Evolutionary conservation across 208 protist species (phyloP).

Genomic region (Acanthamoeba polyphaga): DNA sequence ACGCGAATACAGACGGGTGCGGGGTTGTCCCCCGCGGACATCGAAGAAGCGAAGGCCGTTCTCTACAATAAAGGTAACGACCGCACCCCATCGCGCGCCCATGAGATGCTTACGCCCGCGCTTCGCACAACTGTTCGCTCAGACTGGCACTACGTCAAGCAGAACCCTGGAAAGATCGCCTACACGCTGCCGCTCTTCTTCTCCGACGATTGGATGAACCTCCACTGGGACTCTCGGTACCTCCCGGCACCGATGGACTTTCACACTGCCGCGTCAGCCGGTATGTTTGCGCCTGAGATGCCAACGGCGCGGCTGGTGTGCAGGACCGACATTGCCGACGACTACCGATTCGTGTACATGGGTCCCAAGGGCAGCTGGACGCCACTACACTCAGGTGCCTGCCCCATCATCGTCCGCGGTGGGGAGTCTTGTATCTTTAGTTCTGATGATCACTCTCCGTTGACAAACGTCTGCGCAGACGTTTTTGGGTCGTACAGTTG

Average conservation of each 20-base stretch:
- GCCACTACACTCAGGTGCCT: not conserved
- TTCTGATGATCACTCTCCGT: not conserved
- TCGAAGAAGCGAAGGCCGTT: not conserved
- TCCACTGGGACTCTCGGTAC: constrained; percentile 56
- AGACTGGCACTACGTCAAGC: constrained; percentile 70
- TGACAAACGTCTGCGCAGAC: not conserved
- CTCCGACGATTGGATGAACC: constrained; percentile 71
- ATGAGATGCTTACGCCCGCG: not conserved
- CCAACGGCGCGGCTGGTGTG: not conserved
- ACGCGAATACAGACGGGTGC: not conserved
- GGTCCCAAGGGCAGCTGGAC: constrained; percentile 68
- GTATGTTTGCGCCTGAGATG: not conserved
- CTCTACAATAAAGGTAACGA: constrained; percentile 8
- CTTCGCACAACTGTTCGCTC: not conserved
- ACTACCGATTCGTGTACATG: constrained; percentile 73
- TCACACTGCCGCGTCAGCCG: no score
- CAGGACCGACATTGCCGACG: constrained; percentile 12
- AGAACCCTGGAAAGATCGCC: not conserved
- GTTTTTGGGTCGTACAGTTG: constrained; percentile 72
- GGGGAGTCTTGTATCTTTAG: not conserved
- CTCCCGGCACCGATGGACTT: not conserved
- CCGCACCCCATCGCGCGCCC: not conserved
- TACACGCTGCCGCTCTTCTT: constrained; percentile 62
- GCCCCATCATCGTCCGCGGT: no score
- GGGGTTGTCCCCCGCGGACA: not conserved